phyloP scores from a whole-genome alignment of 345 rosid genomes.

The Mallotus nudiflorus region DNA sequence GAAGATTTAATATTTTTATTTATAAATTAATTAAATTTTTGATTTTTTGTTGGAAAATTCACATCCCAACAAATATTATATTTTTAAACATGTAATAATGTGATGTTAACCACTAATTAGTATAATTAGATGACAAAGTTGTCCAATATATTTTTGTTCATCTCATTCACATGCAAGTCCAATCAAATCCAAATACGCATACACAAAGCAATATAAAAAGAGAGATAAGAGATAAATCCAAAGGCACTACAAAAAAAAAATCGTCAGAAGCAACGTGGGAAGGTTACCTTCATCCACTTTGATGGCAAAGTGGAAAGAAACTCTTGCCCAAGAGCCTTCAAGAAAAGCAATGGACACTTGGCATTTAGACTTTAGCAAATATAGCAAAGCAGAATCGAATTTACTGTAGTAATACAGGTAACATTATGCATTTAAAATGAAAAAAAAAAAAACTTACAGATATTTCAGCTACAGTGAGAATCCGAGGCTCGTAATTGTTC shows the following conservation, averaged over 20 bases:
- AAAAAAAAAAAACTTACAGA: not conserved
- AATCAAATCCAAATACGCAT: too few relatives aligned
- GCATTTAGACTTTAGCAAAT: not conserved
- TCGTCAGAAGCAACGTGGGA: slow-evolving; percentile 2
- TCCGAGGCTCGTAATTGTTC: not conserved
- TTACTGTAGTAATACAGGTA: slow-evolving; percentile 3
- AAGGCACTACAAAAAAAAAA: not conserved
- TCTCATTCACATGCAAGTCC: too few relatives aligned
- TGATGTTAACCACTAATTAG: too few relatives aligned
- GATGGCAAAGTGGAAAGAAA: slow-evolving; percentile 1
- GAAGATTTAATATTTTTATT: too few relatives aligned
- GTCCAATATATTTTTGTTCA: too few relatives aligned
- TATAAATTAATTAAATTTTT: too few relatives aligned
- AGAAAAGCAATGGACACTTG: slow-evolving; percentile 10
- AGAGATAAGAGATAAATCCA: not conserved
- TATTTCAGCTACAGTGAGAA: slow-evolving; percentile 1
- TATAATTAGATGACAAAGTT: too few relatives aligned
- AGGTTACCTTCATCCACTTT: not conserved
- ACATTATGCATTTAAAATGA: not conserved
- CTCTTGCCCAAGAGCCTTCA: not conserved
- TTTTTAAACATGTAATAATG: too few relatives aligned
- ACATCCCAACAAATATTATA: too few relatives aligned
- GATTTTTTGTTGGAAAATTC: too few relatives aligned
- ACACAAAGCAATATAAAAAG: not conserved
- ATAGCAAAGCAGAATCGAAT: slow-evolving; percentile 5